These are phyloP conservation scores for Purshia tridentata DNA, from an alignment of 306 rosid genomes.

Conservation along the genomic window DNA sequence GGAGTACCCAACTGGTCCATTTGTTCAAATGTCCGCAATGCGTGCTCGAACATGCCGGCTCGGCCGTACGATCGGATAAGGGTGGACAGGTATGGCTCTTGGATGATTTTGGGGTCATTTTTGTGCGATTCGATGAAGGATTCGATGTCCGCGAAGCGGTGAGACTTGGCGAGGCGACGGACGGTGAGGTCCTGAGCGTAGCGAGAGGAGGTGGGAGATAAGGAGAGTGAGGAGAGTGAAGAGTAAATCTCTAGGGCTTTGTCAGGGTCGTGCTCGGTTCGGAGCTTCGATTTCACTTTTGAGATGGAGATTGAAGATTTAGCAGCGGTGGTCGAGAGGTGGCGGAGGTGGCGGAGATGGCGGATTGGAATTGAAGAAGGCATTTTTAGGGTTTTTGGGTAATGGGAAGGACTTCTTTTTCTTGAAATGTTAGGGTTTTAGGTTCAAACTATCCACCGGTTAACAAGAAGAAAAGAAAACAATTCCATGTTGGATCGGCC, in stretches of 20 bases:
- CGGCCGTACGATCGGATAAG: slow-evolving; percentile 69
- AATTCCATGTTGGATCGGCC: no score
- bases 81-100: slow-evolving; percentile 55
- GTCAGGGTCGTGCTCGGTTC: slow-evolving; percentile 56
- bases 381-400: slow-evolving; percentile 42
- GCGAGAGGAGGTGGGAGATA: slow-evolving; percentile 54
- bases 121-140: slow-evolving; percentile 64
- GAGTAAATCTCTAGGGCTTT: slow-evolving; percentile 59
- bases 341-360: slow-evolving; percentile 50
- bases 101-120: slow-evolving; percentile 47
- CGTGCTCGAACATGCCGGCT: slow-evolving; percentile 61
- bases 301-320: slow-evolving; percentile 48
- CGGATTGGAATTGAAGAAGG: slow-evolving; percentile 39
- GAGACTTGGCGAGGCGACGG: slow-evolving; percentile 60
- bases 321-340: slow-evolving; percentile 23
- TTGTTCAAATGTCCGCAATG: slow-evolving; percentile 45
- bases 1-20: slow-evolving; percentile 64
- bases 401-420: background rate
- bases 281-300: slow-evolving; percentile 50
- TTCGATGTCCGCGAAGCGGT: slow-evolving; percentile 53
- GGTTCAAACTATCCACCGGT: no score
- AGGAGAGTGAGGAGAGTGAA: slow-evolving; percentile 42
- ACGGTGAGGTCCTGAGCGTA: slow-evolving; percentile 61
- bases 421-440: slow-evolving; percentile 20
- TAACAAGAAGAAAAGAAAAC: no score